These are phyloP conservation scores for Dactylis glomerata DNA, from an alignment of 176 grass and related monocot genomes.

Conservation along the genomic window DNA sequence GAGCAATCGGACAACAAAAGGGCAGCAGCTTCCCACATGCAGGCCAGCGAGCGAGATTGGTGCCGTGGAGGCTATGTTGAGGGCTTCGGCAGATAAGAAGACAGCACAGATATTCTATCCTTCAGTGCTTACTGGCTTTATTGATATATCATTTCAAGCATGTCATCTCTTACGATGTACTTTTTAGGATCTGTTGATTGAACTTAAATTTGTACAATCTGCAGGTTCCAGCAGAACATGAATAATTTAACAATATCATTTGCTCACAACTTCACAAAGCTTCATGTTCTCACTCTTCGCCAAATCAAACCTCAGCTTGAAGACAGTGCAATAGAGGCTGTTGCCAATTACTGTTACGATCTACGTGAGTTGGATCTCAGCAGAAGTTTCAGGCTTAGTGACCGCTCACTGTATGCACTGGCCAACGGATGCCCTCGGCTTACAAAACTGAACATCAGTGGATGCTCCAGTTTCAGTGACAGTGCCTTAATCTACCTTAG, in stretches of 20 bases:
- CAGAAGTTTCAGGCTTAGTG: slow-evolving; percentile 73
- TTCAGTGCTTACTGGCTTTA: neutral
- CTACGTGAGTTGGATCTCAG: slow-evolving; percentile 77
- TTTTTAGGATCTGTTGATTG: neutral
- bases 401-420: slow-evolving; percentile 69
- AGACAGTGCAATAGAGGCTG: slow-evolving; percentile 71
- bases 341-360: slow-evolving; percentile 68
- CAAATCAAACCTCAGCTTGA: slow-evolving; percentile 81
- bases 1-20: too few species aligned
- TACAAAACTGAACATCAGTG: slow-evolving; percentile 80
- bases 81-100: too few species aligned
- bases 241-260: slow-evolving; percentile 60
- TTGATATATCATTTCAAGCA: neutral
- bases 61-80: too few species aligned
- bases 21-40: too few species aligned
- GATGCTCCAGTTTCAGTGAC: slow-evolving; percentile 81
- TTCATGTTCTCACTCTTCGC: slow-evolving; percentile 67
- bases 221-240: slow-evolving; percentile 80
- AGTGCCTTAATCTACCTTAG: slow-evolving; percentile 65
- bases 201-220: slow-evolving; percentile 5
- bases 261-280: slow-evolving; percentile 67
- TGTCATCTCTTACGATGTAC: neutral
- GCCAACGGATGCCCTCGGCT: slow-evolving; percentile 58
- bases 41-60: too few species aligned
- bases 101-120: too few species aligned